phyloP scores from a whole-genome alignment of 805 yeast genomes.

The Lachancea quebecensis region DNA sequence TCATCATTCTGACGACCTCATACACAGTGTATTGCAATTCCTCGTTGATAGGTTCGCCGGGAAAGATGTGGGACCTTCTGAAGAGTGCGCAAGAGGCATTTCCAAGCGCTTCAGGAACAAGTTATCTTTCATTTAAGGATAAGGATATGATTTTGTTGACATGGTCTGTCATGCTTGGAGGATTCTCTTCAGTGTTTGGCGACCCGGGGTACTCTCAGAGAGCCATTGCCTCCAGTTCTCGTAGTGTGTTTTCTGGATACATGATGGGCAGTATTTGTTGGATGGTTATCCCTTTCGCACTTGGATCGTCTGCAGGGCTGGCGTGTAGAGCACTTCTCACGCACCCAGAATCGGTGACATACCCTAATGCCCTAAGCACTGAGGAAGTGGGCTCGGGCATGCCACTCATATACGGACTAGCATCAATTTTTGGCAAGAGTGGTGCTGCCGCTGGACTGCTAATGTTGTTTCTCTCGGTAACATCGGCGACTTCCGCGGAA shows the following conservation, averaged over 20 bases:
- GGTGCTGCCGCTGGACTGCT: conserved; percentile 38
- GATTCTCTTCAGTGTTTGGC: conserved; percentile 30
- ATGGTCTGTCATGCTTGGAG: conserved; percentile 31
- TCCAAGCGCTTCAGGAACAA: conserved; percentile 29
- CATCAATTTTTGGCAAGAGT: conserved; percentile 42
- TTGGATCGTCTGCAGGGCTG: conserved; percentile 34
- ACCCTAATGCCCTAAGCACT: conserved; percentile 34
- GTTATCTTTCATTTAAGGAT: conserved; percentile 30
- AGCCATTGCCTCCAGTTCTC: conserved; percentile 38
- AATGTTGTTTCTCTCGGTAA: conserved; percentile 39
- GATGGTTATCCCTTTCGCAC: conserved; percentile 33
- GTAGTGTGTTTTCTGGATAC: conserved; percentile 33
- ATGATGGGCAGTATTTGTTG: conserved; percentile 35
- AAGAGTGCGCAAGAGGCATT: conserved; percentile 28
- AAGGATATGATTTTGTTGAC: conserved; percentile 27
- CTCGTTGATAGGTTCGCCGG: conserved; percentile 39
- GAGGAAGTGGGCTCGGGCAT: conserved; percentile 37
- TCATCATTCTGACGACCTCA: conserved; percentile 31
- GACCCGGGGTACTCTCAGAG: conserved; percentile 37
- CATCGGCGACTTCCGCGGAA: conserved; percentile 39
- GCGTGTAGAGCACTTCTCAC: conserved; percentile 32
- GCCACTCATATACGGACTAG: conserved; percentile 33
- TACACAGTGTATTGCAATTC: conserved; percentile 35
- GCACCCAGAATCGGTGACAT: conserved; percentile 34
- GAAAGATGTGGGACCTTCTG: conserved; percentile 37